Base-by-base conservation (phyloP, 306 rosid genomes). In the Abrus precatorius region DNA sequence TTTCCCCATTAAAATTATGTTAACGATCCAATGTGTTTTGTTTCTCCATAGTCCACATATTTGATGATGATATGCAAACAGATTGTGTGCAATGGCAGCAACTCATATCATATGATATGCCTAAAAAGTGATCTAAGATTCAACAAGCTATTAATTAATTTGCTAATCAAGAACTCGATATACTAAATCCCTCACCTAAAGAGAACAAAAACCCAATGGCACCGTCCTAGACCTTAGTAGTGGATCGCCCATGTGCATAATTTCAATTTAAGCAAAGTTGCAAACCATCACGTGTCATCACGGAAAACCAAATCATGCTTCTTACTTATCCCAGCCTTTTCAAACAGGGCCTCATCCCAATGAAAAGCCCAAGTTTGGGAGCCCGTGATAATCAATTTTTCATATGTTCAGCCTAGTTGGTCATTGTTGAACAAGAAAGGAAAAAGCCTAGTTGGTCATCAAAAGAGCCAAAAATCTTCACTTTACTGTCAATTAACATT, bases 271-370 rank as follows among this genome's bases (percentile, higher is more conserved):
- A 69, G 70, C 55, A 69, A 54, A 9, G 20, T 44, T 5, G 8
- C 28, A 45, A 69, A 11, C 43, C 13, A 44, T 72, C 61, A 57
- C 40, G 30, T 78, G 67, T 61, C 40, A 7, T 33, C 34, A 47
- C n/a, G 52, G n/a, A 70, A 28, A 40, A 77, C 67, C 50, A 30
- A 14, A 49, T 56, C 54, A 45, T 20, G 57, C 9, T 12, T 44
- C 45, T 33, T 12, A 32, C 48, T 9, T 2, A 10, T 20, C 32
- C 54, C 30, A 77, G n/a, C 32, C 27, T 27, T n/a, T 50, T n/a
- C 47, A 70, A 52, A 52, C 43, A 5, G 57, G 74, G 76, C 76
- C 14, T 33, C 3, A 5, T 49, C 30, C 4, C 4, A 56, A 20
- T 36, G 12, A 55, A 41, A 29, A 43, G 30, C 75, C 47, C 61